These are phyloP conservation scores for Verticillium tricorpus DNA, from an alignment of 2,329 filamentous ascomycete genomes.

Conservation along the genomic window DNA sequence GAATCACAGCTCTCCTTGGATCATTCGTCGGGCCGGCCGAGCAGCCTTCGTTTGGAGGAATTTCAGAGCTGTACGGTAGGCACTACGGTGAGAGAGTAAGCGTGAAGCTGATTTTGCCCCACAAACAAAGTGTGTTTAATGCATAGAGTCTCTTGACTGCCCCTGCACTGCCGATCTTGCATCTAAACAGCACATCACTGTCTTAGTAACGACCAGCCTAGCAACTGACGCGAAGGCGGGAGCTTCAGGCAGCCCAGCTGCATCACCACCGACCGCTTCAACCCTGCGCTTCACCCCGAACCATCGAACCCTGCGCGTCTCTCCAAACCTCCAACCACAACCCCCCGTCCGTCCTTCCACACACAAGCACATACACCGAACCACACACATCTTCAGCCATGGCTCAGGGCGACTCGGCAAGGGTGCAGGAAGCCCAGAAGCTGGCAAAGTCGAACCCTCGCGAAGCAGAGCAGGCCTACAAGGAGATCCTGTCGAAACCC, in stretches of 20 bases:
- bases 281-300: background rate
- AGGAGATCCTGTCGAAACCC: constrained; percentile 80
- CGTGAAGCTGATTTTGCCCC: background rate
- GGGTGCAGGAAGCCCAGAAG: constrained; percentile 86
- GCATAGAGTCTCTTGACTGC: background rate
- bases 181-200: background rate
- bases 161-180: too few species aligned
- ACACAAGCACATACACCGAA: constrained; percentile 17
- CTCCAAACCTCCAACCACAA: background rate
- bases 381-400: constrained; percentile 28
- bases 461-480: constrained; percentile 84
- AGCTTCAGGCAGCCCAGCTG: background rate
- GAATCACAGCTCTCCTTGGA: constrained; percentile 9
- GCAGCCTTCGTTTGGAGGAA: background rate
- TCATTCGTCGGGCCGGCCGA: constrained; percentile 5
- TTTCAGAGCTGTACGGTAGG: background rate
- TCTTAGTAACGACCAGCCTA: background rate
- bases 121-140: background rate
- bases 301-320: background rate
- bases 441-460: constrained; percentile 73
- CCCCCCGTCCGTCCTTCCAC: background rate
- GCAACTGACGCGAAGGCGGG: background rate
- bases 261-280: constrained; percentile 3
- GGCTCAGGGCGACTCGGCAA: constrained; percentile 54
- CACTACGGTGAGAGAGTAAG: background rate